Conservation (phyloP, 192 early-diverging fungal genomes). For the Gamsiella multidivaricata region DNA sequence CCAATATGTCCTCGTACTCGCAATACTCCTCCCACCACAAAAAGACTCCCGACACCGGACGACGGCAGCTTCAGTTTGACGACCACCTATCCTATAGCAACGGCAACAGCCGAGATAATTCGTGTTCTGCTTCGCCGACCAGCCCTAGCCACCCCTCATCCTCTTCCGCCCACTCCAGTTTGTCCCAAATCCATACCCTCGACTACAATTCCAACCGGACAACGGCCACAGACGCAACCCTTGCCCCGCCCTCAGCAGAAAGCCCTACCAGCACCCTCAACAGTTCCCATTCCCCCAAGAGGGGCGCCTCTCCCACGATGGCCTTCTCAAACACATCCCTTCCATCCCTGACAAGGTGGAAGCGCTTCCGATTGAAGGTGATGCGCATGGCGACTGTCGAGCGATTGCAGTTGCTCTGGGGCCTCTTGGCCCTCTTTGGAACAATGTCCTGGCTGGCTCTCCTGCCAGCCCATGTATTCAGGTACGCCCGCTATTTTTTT, state of each 20-base stretch:
- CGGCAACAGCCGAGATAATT: neutral
- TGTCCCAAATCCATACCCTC: neutral
- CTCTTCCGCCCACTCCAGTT: neutral
- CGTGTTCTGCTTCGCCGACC: conserved; percentile 6
- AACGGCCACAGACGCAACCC: conserved; percentile 5
- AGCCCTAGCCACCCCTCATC: neutral
- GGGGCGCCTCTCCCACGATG: neutral
- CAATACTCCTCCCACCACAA: conserved; percentile 29
- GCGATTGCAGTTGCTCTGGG: conserved; percentile 44
- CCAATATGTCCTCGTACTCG: conserved; percentile 36
- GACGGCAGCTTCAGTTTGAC: neutral
- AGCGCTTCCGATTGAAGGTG: conserved; percentile 21
- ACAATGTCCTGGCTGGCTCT: conserved; percentile 42
- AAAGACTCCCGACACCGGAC: neutral
- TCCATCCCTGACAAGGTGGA: conserved; percentile 25
- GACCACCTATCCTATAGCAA: neutral
- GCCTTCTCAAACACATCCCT: conserved; percentile 12
- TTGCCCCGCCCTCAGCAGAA: neutral
- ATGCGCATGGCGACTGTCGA: conserved; percentile 51
- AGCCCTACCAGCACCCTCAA: conserved; percentile 23
- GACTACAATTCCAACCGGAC: conserved; percentile 1
- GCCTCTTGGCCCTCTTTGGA: conserved; percentile 31
- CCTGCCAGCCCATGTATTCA: conserved; percentile 45
- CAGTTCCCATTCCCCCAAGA: neutral
- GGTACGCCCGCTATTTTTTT: conserved; percentile 9